Percentiles rank a stretch among this genome's conserved stretches.
Evolutionary conservation across 768 basidiomycete genomes (phyloP).

Genomic region (Agrocybe praecox): DNA sequence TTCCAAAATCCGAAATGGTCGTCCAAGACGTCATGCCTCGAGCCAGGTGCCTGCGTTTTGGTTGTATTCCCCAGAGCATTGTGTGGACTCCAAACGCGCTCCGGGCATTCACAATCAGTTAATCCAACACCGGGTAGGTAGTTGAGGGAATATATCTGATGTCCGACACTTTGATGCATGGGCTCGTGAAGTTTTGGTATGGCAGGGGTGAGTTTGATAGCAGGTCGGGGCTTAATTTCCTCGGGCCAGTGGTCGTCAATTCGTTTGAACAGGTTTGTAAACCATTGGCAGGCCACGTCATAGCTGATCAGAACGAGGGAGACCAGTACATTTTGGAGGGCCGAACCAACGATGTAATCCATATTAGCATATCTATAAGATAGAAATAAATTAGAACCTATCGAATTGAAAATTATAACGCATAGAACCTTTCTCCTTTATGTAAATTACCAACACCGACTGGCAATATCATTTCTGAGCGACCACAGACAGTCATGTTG

Average conservation of each 20-base stretch:
- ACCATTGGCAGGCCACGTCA: not conserved
- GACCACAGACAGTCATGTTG: not conserved
- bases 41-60: not conserved
- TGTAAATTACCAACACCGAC: not conserved
- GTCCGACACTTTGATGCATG: not conserved
- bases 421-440: not conserved
- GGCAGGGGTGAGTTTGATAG: not conserved
- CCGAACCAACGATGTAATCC: not conserved
- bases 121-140: not conserved
- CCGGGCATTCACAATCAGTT: not conserved
- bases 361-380: not conserved
- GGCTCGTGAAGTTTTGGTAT: conserved; percentile 1
- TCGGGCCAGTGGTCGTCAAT: not conserved
- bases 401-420: not conserved
- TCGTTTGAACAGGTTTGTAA: not conserved
- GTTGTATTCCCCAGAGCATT: not conserved
- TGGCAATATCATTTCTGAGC: not conserved
- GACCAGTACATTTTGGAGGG: not conserved
- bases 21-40: not conserved
- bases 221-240: not conserved
- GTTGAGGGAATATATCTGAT: not conserved
- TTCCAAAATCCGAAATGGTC: conserved; percentile 3
- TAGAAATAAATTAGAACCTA: not conserved
- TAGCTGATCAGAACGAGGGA: not conserved
- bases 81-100: not conserved